A percentile compares a stretch with the other conserved stretches of the same genome.
Evolutionary conservation across 805 yeast genomes (phyloP).

Genomic region (Yarrowia alimentaria): DNA sequence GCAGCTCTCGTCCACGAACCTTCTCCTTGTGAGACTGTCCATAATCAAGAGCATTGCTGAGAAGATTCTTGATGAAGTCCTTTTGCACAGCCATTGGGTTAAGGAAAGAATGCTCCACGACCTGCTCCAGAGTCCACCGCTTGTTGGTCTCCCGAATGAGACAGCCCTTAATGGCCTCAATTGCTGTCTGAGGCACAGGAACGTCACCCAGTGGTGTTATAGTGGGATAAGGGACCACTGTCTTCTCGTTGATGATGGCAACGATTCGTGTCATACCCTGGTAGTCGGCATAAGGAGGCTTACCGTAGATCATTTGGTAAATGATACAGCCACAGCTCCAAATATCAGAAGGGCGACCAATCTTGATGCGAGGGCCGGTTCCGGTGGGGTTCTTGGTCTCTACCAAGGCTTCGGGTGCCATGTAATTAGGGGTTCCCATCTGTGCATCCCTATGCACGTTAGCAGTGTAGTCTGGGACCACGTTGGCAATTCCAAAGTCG

Average conservation of each 20-base stretch:
- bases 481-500: slow-evolving; percentile 90
- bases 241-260: slow-evolving; percentile 84
- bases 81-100: slow-evolving; percentile 72
- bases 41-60: slow-evolving; percentile 71
- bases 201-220: slow-evolving; percentile 55
- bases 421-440: slow-evolving; percentile 93
- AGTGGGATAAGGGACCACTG: slow-evolving; percentile 64
- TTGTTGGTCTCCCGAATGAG: slow-evolving; percentile 65
- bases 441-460: slow-evolving; percentile 87
- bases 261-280: slow-evolving; percentile 72
- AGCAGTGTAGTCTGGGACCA: slow-evolving; percentile 87
- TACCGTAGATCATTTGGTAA: slow-evolving; percentile 92
- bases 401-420: slow-evolving; percentile 94
- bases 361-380: slow-evolving; percentile 52
- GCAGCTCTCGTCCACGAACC: slow-evolving; percentile 47
- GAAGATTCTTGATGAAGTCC: slow-evolving; percentile 63
- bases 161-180: slow-evolving; percentile 71
- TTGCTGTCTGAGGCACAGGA: slow-evolving; percentile 63
- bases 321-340: slow-evolving; percentile 98
- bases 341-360: slow-evolving; percentile 91
- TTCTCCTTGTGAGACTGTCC: slow-evolving; percentile 53
- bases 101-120: slow-evolving; percentile 65
- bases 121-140: slow-evolving; percentile 62
- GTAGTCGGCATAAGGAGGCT: slow-evolving; percentile 82
- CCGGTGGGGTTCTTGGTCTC: slow-evolving; percentile 47